Conservation (phyloP, 305 asterid genomes). For the Rubia peregrina region DNA sequence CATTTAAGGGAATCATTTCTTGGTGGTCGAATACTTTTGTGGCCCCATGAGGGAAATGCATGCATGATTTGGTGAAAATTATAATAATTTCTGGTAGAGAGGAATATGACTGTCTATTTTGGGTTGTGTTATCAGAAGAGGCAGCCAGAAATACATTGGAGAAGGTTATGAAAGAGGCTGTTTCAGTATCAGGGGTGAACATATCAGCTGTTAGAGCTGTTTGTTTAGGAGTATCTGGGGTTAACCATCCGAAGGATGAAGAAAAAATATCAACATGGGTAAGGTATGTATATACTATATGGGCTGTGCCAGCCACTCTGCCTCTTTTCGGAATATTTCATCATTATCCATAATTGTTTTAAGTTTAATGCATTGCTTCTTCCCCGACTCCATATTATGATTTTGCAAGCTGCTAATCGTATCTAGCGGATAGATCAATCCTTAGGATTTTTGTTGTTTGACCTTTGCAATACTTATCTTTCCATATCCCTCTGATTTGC, state of each 20-base stretch:
- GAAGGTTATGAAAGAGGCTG: conserved; percentile 61
- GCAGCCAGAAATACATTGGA: conserved; percentile 67
- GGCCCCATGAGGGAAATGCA: neutral
- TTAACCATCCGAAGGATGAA: conserved; percentile 74
- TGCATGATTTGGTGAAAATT: neutral
- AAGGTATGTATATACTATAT: conserved; percentile 34
- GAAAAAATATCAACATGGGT: conserved; percentile 69
- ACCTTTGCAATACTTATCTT: neutral
- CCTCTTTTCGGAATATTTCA: neutral
- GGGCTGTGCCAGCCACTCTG: neutral
- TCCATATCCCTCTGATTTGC: neutral
- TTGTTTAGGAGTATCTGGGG: conserved; percentile 90
- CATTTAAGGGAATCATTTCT: neutral
- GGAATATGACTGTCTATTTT: neutral
- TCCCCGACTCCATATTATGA: neutral
- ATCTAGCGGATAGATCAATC: neutral
- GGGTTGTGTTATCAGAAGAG: conserved; percentile 37
- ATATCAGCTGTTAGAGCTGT: conserved; percentile 68
- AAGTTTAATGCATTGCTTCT: neutral
- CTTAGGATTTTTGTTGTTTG: neutral
- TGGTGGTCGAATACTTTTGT: neutral
- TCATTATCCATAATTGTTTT: neutral
- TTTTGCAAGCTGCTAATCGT: neutral
- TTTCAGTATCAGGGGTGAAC: conserved; percentile 54
- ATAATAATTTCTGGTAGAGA: neutral